Evolutionary conservation across 352 stramenopile species (phyloP).

Genomic region (Hyaloperonospora arabidopsidis): DNA sequence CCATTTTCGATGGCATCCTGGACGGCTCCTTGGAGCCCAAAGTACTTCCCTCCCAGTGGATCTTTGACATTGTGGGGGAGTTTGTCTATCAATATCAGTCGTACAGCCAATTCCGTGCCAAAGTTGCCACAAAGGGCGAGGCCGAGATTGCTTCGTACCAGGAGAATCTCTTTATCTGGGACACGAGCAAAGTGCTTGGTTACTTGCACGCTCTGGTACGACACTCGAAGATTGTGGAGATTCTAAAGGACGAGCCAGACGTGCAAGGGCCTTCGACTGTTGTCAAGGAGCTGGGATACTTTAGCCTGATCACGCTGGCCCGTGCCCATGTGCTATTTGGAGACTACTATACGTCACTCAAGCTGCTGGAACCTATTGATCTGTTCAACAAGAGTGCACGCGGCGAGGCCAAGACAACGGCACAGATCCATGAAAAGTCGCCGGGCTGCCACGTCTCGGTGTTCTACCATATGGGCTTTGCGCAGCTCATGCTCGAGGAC

Average conservation of each 20-base stretch:
- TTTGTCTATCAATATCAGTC: constrained; percentile 99
- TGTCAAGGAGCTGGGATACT: constrained; percentile 92
- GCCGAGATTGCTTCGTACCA: constrained; percentile 47
- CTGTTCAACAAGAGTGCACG: constrained; percentile 77
- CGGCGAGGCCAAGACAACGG: constrained; percentile 41
- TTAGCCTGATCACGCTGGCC: constrained; percentile 90
- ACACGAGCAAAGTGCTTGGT: constrained; percentile 90
- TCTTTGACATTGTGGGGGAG: constrained; percentile 98
- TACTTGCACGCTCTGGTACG: constrained; percentile 93
- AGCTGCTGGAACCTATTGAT: constrained; percentile 87
- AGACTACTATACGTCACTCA: constrained; percentile 93
- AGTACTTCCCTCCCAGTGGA: constrained; percentile 91
- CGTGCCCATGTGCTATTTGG: constrained; percentile 94
- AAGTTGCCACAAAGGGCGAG: constrained; percentile 61
- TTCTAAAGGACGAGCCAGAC: constrained; percentile 57
- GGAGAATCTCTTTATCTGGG: constrained; percentile 90
- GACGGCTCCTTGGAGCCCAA: constrained; percentile 75
- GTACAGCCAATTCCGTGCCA: constrained; percentile 94
- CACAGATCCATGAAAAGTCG: constrained; percentile 87
- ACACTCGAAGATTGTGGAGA: constrained; percentile 87
- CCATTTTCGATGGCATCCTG: constrained; percentile 92
- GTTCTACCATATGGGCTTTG: constrained; percentile 96
- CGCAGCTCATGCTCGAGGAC: constrained; percentile 95
- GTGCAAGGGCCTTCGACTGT: constrained; percentile 47
- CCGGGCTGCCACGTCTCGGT: constrained; percentile 91